Evolutionary conservation across 2,329 filamentous ascomycete species (phyloP).

Genomic region (Xylaria hypoxylon): DNA sequence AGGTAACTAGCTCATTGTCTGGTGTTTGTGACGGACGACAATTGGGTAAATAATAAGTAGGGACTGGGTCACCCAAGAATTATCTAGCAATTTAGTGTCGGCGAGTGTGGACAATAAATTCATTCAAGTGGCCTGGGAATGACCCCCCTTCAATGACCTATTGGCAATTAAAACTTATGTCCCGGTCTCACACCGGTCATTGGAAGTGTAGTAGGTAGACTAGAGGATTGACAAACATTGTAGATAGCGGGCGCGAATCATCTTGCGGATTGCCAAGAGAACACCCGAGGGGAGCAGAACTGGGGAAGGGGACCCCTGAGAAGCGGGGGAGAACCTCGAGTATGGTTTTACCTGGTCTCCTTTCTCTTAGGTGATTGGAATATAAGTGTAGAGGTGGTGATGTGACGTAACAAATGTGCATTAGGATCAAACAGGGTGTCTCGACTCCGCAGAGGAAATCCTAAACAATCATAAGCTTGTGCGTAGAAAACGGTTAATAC

Average conservation of each 20-base stretch:
- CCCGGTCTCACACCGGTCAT: slow-evolving; percentile 24
- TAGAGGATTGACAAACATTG: slow-evolving; percentile 7
- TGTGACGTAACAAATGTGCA: not conserved
- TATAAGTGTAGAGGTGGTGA: not conserved
- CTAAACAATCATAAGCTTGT: not conserved
- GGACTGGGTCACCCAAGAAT: not conserved
- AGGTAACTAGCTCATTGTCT: slow-evolving; percentile 5
- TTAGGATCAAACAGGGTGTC: not conserved
- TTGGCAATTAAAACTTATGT: slow-evolving; percentile 9
- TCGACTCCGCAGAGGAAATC: not conserved
- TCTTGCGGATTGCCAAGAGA: slow-evolving; percentile 5
- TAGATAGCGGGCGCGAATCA: slow-evolving; percentile 26
- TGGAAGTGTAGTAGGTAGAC: not conserved
- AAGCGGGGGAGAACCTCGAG: slow-evolving; percentile 8
- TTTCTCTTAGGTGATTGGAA: not conserved
- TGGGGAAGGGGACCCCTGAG: slow-evolving; percentile 10
- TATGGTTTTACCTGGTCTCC: not conserved
- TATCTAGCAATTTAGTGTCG: not conserved
- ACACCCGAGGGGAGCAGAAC: not conserved
- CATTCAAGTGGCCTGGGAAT: not conserved
- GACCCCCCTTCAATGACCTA: slow-evolving; percentile 6
- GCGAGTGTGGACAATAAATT: not conserved
- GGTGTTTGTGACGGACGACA: not conserved
- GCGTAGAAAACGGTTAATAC: not conserved
- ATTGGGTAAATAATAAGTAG: not conserved